Evolutionary conservation across 306 rosid genomes (phyloP).

Genomic region (Ormosia emarginata): DNA sequence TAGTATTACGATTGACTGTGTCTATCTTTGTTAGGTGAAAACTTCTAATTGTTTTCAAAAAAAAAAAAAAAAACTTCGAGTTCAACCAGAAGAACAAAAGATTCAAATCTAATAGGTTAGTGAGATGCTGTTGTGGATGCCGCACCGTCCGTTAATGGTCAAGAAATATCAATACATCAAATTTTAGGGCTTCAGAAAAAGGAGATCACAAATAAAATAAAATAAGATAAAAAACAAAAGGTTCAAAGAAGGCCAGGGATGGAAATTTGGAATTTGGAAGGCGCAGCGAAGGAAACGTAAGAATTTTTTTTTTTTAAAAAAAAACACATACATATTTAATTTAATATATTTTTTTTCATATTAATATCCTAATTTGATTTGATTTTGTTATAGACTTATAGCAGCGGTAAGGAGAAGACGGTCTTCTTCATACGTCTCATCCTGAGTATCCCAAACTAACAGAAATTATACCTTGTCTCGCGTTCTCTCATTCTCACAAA

Average conservation of each 20-base stretch:
- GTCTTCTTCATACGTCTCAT: slow-evolving; percentile 68
- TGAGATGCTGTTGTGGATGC: background rate
- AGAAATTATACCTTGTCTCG: slow-evolving; percentile 37
- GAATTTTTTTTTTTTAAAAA: no score
- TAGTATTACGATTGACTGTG: no score
- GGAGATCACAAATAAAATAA: background rate
- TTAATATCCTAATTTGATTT: background rate
- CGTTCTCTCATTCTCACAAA: background rate
- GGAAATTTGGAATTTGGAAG: background rate
- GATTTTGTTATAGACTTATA: background rate
- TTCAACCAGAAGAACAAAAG: no score
- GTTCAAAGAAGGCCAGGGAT: slow-evolving; percentile 12
- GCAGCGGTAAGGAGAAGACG: slow-evolving; percentile 21
- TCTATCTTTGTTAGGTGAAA: no score
- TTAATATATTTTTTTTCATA: background rate
- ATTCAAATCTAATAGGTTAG: no score
- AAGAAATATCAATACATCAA: background rate
- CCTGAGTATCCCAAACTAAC: slow-evolving; percentile 50
- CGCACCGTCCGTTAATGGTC: background rate
- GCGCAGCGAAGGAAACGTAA: no score
- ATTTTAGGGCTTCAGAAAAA: background rate
- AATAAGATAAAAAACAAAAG: background rate
- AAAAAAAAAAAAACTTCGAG: no score
- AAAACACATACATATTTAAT: background rate
- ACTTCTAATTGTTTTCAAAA: no score